A percentile compares a stretch with the other conserved stretches of the same genome.
These are phyloP conservation scores for Fusarium ramigenum DNA, from an alignment of 2,329 filamentous ascomycete species.

Conservation along the genomic window DNA sequence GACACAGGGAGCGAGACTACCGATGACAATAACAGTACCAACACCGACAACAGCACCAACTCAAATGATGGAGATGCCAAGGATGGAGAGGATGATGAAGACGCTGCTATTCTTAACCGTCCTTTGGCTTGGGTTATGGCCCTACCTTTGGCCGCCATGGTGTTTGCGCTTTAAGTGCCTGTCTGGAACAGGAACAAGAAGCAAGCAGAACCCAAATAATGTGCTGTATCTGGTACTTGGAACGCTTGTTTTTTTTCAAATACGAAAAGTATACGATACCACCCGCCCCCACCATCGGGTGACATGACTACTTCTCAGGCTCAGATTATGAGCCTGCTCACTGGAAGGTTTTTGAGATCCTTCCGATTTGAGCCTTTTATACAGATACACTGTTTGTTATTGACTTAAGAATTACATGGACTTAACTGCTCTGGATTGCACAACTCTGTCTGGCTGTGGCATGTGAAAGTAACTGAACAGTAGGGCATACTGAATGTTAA, in stretches of 20 bases:
- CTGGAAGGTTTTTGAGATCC: slow-evolving; percentile 2
- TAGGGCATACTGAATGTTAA: neutral
- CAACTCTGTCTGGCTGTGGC: neutral
- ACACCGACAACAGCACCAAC: slow-evolving; percentile 28
- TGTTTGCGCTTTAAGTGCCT: slow-evolving; percentile 45
- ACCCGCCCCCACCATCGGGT: slow-evolving; percentile 5
- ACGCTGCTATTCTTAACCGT: slow-evolving; percentile 42
- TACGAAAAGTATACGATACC: slow-evolving; percentile 35
- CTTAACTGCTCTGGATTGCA: neutral
- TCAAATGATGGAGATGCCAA: slow-evolving; percentile 35
- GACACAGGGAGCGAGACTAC: slow-evolving; percentile 46
- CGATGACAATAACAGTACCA: slow-evolving; percentile 35
- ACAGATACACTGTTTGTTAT: slow-evolving; percentile 27
- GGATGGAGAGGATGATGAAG: slow-evolving; percentile 43
- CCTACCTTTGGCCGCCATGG: slow-evolving; percentile 48
- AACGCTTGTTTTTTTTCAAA: slow-evolving; percentile 28
- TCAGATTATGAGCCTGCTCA: slow-evolving; percentile 10
- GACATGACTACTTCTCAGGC: slow-evolving; percentile 23
- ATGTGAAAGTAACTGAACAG: neutral
- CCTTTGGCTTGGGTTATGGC: slow-evolving; percentile 48
- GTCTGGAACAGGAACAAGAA: neutral
- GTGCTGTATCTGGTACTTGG: slow-evolving; percentile 23
- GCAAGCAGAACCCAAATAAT: slow-evolving; percentile 1
- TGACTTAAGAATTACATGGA: neutral
- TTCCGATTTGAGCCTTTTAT: slow-evolving; percentile 15